These are phyloP conservation scores for Zymoseptoria tritici DNA, from an alignment of 2,329 filamentous ascomycete genomes.

Conservation along the genomic window DNA sequence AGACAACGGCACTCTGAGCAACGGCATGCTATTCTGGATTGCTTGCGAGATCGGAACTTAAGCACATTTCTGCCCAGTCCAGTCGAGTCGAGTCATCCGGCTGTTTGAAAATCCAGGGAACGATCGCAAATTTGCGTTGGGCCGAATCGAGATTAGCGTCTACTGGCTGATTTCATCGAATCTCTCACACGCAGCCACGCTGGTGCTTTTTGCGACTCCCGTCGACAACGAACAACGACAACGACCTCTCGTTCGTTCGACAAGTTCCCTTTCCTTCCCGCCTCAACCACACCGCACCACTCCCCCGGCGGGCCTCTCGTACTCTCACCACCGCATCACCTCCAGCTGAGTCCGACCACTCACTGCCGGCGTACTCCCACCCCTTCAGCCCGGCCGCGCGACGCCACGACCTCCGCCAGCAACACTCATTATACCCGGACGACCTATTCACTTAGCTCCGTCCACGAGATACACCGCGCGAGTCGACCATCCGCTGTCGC, in stretches of 20 bases:
- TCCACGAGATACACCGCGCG: slow-evolving; percentile 9
- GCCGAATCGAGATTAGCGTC: neutral
- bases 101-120: neutral
- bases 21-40: neutral
- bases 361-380: neutral
- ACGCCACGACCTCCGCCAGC: slow-evolving; percentile 3
- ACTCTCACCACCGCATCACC: neutral
- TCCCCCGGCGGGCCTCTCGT: neutral
- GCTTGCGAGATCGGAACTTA: neutral
- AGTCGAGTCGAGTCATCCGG: neutral
- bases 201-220: neutral
- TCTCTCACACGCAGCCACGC: neutral
- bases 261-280: neutral
- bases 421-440: slow-evolving; percentile 14
- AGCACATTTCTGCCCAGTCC: neutral
- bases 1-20: neutral
- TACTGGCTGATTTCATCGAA: neutral
- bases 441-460: slow-evolving; percentile 32
- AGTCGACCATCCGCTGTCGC: neutral
- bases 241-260: neutral
- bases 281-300: neutral
- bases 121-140: neutral
- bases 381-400: neutral
- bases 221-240: neutral
- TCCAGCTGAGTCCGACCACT: neutral